phyloP scores from a whole-genome alignment of 192 early-diverging fungal species.

The Phycomyces blakesleeanus region DNA sequence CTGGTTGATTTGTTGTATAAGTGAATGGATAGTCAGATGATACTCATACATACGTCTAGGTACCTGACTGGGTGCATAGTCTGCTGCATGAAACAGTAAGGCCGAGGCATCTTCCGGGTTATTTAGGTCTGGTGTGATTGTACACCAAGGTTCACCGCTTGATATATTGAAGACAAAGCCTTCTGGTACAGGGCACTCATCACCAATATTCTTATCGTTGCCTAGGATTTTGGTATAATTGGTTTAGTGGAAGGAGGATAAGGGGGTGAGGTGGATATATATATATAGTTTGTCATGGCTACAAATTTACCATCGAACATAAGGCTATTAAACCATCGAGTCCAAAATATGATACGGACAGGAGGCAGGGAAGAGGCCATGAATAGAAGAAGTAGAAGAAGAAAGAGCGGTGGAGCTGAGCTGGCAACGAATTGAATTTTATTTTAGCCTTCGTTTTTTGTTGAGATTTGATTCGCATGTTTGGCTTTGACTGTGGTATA shows the following conservation, averaged over 20 bases:
- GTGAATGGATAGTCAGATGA: neutral
- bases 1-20: conserved; percentile 1
- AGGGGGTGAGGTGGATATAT: neutral
- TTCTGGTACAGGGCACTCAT: conserved; percentile 7
- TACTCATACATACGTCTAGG: conserved; percentile 8
- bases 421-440: too few species aligned
- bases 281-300: neutral
- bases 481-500: too few species aligned
- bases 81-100: conserved; percentile 16
- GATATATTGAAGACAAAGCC: conserved; percentile 11
- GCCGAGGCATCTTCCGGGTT: conserved; percentile 4
- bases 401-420: too few species aligned
- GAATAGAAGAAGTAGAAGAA: neutral
- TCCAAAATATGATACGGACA: conserved; percentile 11
- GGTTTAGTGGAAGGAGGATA: too few species aligned
- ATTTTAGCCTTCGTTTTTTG: too few species aligned
- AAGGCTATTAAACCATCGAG: conserved; percentile 7
- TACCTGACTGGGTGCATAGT: neutral
- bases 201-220: conserved; percentile 4
- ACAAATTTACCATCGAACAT: conserved; percentile 8
- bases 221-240: conserved; percentile 5
- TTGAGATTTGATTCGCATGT: too few species aligned
- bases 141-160: conserved; percentile 10
- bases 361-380: conserved; percentile 10
- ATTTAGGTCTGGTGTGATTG: neutral